Percentiles rank a stretch among this genome's conserved stretches.
Evolutionary conservation across 2,329 filamentous ascomycete genomes (phyloP).

Genomic region (Alternaria alternata): DNA sequence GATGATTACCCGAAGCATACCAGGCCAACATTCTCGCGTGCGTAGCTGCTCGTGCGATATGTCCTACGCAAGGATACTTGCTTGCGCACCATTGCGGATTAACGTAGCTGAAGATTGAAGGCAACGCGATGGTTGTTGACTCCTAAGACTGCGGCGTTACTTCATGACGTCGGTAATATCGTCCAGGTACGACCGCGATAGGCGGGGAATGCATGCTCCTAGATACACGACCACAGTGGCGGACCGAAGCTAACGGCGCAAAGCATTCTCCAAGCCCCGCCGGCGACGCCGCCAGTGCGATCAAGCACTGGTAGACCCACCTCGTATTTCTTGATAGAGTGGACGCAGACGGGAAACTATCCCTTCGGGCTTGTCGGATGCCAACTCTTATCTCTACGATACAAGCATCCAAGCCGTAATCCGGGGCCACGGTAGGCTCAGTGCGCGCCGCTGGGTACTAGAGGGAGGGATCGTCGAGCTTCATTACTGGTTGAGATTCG

Average conservation of each 20-base stretch:
- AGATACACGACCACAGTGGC: constrained; percentile 12
- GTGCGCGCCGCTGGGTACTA: neutral
- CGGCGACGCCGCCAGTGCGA: constrained; percentile 14
- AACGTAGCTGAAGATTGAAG: neutral
- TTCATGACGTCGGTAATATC: neutral
- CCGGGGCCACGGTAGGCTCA: neutral
- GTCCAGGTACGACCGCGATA: constrained; percentile 6
- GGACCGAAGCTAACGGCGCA: constrained; percentile 21
- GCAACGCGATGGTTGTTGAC: neutral
- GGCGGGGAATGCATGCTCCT: constrained; percentile 1
- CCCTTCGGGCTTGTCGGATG: neutral
- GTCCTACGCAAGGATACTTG: neutral
- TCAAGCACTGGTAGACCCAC: constrained; percentile 18
- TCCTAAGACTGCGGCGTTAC: neutral
- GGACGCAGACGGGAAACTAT: neutral
- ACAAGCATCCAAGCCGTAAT: neutral
- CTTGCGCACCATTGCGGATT: neutral
- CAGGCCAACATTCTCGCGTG: neutral
- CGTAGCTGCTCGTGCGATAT: neutral
- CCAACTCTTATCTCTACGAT: constrained; percentile 3
- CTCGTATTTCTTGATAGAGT: constrained; percentile 5
- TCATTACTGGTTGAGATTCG: neutral
- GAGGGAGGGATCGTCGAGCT: neutral
- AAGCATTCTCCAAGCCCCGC: constrained; percentile 31
- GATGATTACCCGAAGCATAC: neutral